Percentiles rank a stretch among this genome's conserved stretches.
Evolutionary conservation across 1,284 basidiomycete genomes (phyloP).

Genomic region (Sporisorium scitamineum): DNA sequence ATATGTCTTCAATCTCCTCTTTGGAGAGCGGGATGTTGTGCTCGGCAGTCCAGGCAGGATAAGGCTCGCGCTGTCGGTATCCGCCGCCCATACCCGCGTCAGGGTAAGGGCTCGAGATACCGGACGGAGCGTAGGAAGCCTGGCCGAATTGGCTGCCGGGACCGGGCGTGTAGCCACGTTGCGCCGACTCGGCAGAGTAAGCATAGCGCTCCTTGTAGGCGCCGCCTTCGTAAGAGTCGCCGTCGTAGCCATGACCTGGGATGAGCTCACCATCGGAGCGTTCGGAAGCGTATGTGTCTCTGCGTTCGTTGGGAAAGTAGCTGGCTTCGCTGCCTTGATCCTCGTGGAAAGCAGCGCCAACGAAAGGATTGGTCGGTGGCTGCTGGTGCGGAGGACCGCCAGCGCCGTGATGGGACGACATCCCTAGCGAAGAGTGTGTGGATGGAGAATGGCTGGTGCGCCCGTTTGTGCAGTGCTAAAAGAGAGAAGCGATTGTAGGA

Average conservation of each 20-base stretch:
- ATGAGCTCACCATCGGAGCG: slow-evolving; percentile 63
- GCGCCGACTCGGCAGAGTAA: slow-evolving; percentile 53
- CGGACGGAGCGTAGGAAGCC: slow-evolving; percentile 58
- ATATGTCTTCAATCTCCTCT: slow-evolving; percentile 99
- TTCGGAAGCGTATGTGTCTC: slow-evolving; percentile 63
- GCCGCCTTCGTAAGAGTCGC: slow-evolving; percentile 61
- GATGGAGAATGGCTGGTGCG: slow-evolving; percentile 5
- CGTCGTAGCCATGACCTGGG: slow-evolving; percentile 60
- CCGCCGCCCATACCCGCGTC: slow-evolving; percentile 53
- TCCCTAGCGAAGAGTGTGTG: slow-evolving; percentile 11
- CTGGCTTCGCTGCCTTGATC: slow-evolving; percentile 57
- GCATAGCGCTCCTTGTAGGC: slow-evolving; percentile 57
- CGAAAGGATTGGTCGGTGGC: slow-evolving; percentile 55
- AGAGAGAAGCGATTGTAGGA: background rate
- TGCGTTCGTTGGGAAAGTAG: slow-evolving; percentile 58
- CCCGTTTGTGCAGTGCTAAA: slow-evolving; percentile 1
- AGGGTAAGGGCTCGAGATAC: slow-evolving; percentile 59
- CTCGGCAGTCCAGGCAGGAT: slow-evolving; percentile 92
- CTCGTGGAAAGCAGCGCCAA: slow-evolving; percentile 57
- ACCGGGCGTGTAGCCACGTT: slow-evolving; percentile 51
- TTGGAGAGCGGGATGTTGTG: slow-evolving; percentile 94
- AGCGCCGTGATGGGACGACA: slow-evolving; percentile 53
- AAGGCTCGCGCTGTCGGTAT: slow-evolving; percentile 75
- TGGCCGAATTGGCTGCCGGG: slow-evolving; percentile 54
- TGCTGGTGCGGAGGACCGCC: slow-evolving; percentile 47